phyloP scores from a whole-genome alignment of 495 filamentous ascomycete species.

The Melanomma pulvis-pyrius region DNA sequence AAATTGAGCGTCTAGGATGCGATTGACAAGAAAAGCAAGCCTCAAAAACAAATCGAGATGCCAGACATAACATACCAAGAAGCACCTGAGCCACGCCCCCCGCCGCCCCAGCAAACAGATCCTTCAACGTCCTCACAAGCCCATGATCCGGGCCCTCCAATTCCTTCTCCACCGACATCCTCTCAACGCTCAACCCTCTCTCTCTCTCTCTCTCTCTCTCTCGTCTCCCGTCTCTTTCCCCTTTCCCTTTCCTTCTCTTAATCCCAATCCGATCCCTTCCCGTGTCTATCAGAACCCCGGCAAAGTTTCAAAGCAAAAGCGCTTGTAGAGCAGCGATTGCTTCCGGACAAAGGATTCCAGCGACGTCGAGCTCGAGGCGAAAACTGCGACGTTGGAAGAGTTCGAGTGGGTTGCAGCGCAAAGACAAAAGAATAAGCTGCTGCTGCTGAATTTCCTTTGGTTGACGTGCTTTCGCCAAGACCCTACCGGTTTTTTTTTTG shows the following conservation, averaged over 20 bases:
- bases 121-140: constrained; percentile 70
- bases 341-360: too few species aligned
- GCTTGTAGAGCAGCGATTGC: not conserved
- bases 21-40: too few species aligned
- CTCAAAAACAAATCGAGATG: too few species aligned
- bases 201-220: not conserved
- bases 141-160: constrained; percentile 33
- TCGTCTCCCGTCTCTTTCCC: constrained; percentile 3
- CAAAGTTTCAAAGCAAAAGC: not conserved
- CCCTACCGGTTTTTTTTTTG: not conserved
- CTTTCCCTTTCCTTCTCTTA: not conserved
- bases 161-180: constrained; percentile 28
- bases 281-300: not conserved
- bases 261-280: not conserved
- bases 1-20: too few species aligned
- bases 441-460: constrained; percentile 2
- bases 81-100: constrained; percentile 94
- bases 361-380: too few species aligned
- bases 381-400: too few species aligned
- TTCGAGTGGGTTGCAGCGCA: not conserved
- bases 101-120: constrained; percentile 85
- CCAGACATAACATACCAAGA: constrained; percentile 68
- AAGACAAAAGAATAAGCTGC: not conserved
- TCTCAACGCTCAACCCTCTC: constrained; percentile 2
- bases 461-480: constrained; percentile 18